phyloP scores from a whole-genome alignment of 352 stramenopile genomes.

The Pythium oligandrum region DNA sequence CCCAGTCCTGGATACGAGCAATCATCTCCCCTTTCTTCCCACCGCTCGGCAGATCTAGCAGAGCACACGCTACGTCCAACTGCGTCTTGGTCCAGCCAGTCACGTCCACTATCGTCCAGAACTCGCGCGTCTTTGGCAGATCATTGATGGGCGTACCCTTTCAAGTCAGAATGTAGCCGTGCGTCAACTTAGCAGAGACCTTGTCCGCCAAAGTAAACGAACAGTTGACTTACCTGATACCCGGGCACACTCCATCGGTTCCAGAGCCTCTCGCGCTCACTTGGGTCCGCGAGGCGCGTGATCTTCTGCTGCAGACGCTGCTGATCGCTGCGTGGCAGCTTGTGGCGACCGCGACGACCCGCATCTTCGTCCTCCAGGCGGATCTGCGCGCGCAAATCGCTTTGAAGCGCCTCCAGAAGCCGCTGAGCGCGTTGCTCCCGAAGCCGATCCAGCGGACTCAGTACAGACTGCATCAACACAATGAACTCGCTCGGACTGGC shows the following conservation, averaged over 20 bases:
- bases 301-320: constrained; percentile 40
- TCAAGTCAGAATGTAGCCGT: constrained; percentile 1
- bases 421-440: constrained; percentile 54
- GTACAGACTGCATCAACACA: neutral
- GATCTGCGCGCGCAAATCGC: constrained; percentile 53
- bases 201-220: neutral
- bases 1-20: constrained; percentile 67
- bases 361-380: constrained; percentile 44
- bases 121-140: constrained; percentile 58
- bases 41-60: constrained; percentile 42
- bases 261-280: constrained; percentile 50
- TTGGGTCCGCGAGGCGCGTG: constrained; percentile 35
- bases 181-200: neutral
- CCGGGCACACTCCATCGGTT: constrained; percentile 26
- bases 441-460: constrained; percentile 59
- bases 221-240: constrained; percentile 38
- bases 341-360: constrained; percentile 12
- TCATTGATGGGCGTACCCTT: constrained; percentile 40
- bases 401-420: constrained; percentile 52
- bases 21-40: constrained; percentile 64
- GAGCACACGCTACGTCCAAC: constrained; percentile 46
- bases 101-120: constrained; percentile 54
- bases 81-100: constrained; percentile 42
- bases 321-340: constrained; percentile 24
- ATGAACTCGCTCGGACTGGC: constrained; percentile 35